These are phyloP conservation scores for Cicer arietinum DNA, from an alignment of 306 rosid genomes.

Conservation along the genomic window DNA sequence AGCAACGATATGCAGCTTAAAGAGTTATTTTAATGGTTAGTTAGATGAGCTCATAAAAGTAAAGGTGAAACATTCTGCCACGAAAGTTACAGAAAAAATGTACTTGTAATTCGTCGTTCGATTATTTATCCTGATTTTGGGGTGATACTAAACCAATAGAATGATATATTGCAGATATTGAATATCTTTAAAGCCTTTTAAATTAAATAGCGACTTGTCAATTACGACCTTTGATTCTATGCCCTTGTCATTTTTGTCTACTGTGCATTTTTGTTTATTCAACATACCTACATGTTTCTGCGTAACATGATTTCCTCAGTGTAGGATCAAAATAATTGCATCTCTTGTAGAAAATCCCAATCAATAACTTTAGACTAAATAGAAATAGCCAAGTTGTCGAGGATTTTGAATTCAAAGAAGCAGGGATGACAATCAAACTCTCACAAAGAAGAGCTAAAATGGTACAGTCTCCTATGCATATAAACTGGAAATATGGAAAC, in stretches of 20 bases:
- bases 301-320: conserved; percentile 20
- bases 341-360: conserved; percentile 3
- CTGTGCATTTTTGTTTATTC: conserved; percentile 6
- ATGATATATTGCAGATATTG: conserved; percentile 9
- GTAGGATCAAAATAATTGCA: conserved; percentile 29
- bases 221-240: background rate
- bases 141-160: conserved; percentile 7
- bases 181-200: conserved; percentile 21
- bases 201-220: background rate
- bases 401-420: conserved; percentile 26
- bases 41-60: conserved; percentile 12
- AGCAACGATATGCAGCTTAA: conserved; percentile 23
- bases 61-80: conserved; percentile 22
- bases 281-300: background rate
- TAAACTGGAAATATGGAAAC: background rate
- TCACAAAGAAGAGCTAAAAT: background rate
- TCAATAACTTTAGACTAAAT: conserved; percentile 11
- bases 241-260: background rate
- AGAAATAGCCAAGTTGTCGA: conserved; percentile 8
- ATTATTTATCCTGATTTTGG: conserved; percentile 31
- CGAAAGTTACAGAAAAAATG: conserved; percentile 10
- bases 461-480: conserved; percentile 16
- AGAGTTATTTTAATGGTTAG: conserved; percentile 21
- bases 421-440: background rate
- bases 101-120: conserved; percentile 6